phyloP scores from a whole-genome alignment of 805 yeast genomes.

The Nakazawaea ernobii region DNA sequence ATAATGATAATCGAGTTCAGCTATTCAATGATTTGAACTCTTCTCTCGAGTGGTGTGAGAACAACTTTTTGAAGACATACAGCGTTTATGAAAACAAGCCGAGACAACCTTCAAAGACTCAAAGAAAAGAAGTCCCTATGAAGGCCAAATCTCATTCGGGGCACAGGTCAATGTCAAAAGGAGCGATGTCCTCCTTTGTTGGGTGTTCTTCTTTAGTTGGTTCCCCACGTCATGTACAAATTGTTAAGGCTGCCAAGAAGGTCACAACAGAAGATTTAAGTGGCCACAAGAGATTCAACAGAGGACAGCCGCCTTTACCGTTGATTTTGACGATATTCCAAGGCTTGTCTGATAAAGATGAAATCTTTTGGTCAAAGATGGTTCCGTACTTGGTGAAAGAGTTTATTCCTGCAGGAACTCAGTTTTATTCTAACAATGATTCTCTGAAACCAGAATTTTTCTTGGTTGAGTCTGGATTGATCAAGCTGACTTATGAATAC shows the following conservation, averaged over 20 bases:
- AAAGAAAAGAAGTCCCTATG: slow-evolving; percentile 1
- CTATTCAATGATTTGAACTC: slow-evolving; percentile 76
- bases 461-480: slow-evolving; percentile 46
- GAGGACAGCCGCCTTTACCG: slow-evolving; percentile 44
- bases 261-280: slow-evolving; percentile 34
- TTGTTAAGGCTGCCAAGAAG: slow-evolving; percentile 46
- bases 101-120: background rate
- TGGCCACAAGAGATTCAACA: slow-evolving; percentile 1
- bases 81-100: slow-evolving; percentile 30
- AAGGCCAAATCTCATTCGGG: background rate
- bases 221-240: slow-evolving; percentile 50
- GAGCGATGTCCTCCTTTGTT: slow-evolving; percentile 5
- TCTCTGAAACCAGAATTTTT: slow-evolving; percentile 45
- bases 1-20: slow-evolving; percentile 42
- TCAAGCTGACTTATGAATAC: slow-evolving; percentile 34
- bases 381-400: slow-evolving; percentile 50
- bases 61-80: slow-evolving; percentile 69
- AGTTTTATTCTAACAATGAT: slow-evolving; percentile 36
- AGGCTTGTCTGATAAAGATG: slow-evolving; percentile 45
- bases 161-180: background rate
- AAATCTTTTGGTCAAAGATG: slow-evolving; percentile 60
- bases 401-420: slow-evolving; percentile 37
- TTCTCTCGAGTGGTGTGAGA: slow-evolving; percentile 96
- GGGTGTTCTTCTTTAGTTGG: slow-evolving; percentile 24
- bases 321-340: slow-evolving; percentile 59